Percentiles rank a stretch among this genome's conserved stretches.
These are phyloP conservation scores for Melaleuca alternifolia DNA, from an alignment of 345 rosid species.

Conservation along the genomic window DNA sequence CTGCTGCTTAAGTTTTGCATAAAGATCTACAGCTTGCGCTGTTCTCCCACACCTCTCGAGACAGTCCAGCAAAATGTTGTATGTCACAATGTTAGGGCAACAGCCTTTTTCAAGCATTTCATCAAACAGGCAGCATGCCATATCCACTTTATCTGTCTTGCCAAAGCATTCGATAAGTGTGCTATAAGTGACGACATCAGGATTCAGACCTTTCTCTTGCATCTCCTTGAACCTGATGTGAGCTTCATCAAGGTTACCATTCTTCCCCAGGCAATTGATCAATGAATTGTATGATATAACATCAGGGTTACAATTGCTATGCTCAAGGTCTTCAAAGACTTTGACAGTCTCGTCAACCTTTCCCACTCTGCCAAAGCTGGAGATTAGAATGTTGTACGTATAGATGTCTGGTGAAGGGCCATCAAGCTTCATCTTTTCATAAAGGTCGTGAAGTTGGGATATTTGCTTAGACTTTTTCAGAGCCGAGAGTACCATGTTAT, in stretches of 20 bases:
- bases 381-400: constrained; percentile 77
- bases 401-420: constrained; percentile 71
- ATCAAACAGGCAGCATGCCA: constrained; percentile 72
- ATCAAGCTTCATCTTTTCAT: constrained; percentile 55
- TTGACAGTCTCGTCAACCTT: constrained; percentile 55
- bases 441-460: constrained; percentile 63
- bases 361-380: constrained; percentile 73
- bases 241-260: constrained; percentile 90
- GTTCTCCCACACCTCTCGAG: constrained; percentile 77
- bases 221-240: constrained; percentile 88
- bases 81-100: constrained; percentile 78
- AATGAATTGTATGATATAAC: constrained; percentile 74
- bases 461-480: constrained; percentile 69
- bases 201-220: constrained; percentile 75
- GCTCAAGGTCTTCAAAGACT: constrained; percentile 82
- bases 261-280: constrained; percentile 89
- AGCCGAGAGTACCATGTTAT: constrained; percentile 54
- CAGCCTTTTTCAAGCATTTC: constrained; percentile 79
- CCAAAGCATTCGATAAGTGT: constrained; percentile 93
- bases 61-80: constrained; percentile 83
- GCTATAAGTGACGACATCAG: constrained; percentile 90
- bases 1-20: constrained; percentile 63
- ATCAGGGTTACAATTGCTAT: constrained; percentile 57
- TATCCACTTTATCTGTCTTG: constrained; percentile 77
- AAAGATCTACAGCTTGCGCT: constrained; percentile 75